Base-by-base conservation (phyloP, 306 rosid genomes). In the Quercus glauca region DNA sequence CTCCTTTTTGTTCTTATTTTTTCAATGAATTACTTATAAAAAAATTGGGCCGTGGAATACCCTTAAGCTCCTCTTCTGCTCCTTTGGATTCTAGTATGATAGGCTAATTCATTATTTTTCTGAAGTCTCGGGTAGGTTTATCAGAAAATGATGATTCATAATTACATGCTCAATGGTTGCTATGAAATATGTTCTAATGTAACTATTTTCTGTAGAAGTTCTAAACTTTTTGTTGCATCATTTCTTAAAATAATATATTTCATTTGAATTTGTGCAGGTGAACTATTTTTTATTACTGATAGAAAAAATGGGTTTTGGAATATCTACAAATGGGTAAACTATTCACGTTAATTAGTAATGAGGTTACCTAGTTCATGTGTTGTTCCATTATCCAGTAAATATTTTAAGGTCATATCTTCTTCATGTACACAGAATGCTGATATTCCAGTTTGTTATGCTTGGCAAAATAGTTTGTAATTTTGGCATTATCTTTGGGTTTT, bases 241-340 rank as follows among this genome's bases (percentile, higher is more conserved):
- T 43, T 76, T 80, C 73, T 68, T 29, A 78, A 23, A 26, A 53
- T 68, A 37, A 74, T 26, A 25, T 58, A 43, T 37, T 67, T 41
- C 26, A 20, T 72, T 77, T 74, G 76, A 79, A 90, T 51, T 73
- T 70, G 37, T 87, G 94, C 92, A 95, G 97, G 99, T 73, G 94
- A 93, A 68, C 88, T 95, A 13, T 93, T 86, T 83, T 93, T 95
- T 80, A 82, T 95, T 71, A 90, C 98, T 6, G 99, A 95, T 81
- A 91, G 92, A 64, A 80, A 76, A 58, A 84, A 79, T 88, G 99
- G 99, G 37, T 95, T 88, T 79, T 95, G 99, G 99, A 95, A 95
- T 87, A 82, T 95, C 76, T 88, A 91, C 82, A 93, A 90, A 91
- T 95, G 99, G 98, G 99, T 95, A 89, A 86, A 69, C 64, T 86